Conservation (phyloP, 768 basidiomycete species). For the Leccinellum albellum region DNA sequence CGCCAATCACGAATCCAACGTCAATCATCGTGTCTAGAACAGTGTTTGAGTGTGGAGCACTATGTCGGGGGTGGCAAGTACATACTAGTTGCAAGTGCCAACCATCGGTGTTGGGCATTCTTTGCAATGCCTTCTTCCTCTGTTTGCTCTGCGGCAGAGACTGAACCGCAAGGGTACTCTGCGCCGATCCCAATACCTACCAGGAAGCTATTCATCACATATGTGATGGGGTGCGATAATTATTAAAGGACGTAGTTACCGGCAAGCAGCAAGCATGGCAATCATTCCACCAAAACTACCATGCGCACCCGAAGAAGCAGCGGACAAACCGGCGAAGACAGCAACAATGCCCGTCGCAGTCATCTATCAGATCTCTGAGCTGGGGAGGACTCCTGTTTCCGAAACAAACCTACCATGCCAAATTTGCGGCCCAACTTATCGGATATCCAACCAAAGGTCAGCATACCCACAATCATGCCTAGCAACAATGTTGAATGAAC, state of each 20-base stretch:
- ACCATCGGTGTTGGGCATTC: slow-evolving; percentile 80
- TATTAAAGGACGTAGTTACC: slow-evolving; percentile 39
- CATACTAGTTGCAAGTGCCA: slow-evolving; percentile 85
- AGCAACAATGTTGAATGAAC: slow-evolving; percentile 62
- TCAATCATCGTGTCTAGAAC: slow-evolving; percentile 78
- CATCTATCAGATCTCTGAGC: slow-evolving; percentile 48
- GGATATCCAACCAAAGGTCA: slow-evolving; percentile 75
- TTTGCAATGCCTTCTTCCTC: slow-evolving; percentile 78
- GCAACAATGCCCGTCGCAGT: slow-evolving; percentile 78
- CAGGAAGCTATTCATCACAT: slow-evolving; percentile 54
- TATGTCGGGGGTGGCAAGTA: slow-evolving; percentile 1
- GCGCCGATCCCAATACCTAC: slow-evolving; percentile 87
- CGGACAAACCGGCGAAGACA: slow-evolving; percentile 78
- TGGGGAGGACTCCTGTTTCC: not conserved
- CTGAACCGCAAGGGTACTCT: slow-evolving; percentile 88
- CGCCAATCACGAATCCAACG: slow-evolving; percentile 71
- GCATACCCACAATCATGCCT: slow-evolving; percentile 85
- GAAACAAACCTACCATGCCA: slow-evolving; percentile 63
- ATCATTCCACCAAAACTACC: slow-evolving; percentile 67
- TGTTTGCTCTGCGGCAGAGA: slow-evolving; percentile 85
- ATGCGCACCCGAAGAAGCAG: slow-evolving; percentile 77
- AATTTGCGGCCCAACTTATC: slow-evolving; percentile 86
- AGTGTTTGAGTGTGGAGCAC: not conserved
- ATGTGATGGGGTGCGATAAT: not conserved
- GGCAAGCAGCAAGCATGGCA: slow-evolving; percentile 74